phyloP scores from a whole-genome alignment of 1,284 basidiomycete species.

The Gomphus bonarii region DNA sequence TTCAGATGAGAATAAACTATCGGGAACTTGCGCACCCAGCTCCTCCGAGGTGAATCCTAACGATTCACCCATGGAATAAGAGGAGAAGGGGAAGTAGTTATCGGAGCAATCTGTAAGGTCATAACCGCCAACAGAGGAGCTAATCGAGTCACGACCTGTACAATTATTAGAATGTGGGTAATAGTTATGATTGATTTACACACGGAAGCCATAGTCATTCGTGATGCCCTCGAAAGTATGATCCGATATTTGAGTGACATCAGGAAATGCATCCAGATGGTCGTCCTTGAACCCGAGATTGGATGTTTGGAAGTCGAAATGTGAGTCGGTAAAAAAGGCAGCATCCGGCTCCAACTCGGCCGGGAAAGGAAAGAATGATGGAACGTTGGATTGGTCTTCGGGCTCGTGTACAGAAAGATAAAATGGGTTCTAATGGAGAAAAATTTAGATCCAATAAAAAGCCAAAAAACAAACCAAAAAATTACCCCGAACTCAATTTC shows the following conservation, averaged over 20 bases:
- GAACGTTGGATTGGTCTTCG: background rate
- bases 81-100: background rate
- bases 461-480: background rate
- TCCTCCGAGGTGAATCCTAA: background rate
- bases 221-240: background rate
- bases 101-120: background rate
- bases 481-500: constrained; percentile 6
- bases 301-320: constrained; percentile 7
- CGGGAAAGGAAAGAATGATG: constrained; percentile 9
- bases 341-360: constrained; percentile 3
- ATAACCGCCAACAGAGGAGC: background rate
- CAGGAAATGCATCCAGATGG: constrained; percentile 3
- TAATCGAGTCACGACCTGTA: constrained; percentile 8
- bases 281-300: constrained; percentile 3
- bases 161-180: background rate
- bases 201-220: constrained; percentile 1
- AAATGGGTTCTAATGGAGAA: constrained; percentile 4
- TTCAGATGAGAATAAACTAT: background rate
- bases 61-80: background rate
- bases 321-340: background rate
- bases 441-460: background rate
- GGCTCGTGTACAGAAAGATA: background rate
- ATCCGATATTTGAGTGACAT: background rate
- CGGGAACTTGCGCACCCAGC: background rate
- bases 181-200: background rate